Evolutionary conservation across 352 stramenopile genomes (phyloP).

Genomic region (Phytophthora pinifolia): DNA sequence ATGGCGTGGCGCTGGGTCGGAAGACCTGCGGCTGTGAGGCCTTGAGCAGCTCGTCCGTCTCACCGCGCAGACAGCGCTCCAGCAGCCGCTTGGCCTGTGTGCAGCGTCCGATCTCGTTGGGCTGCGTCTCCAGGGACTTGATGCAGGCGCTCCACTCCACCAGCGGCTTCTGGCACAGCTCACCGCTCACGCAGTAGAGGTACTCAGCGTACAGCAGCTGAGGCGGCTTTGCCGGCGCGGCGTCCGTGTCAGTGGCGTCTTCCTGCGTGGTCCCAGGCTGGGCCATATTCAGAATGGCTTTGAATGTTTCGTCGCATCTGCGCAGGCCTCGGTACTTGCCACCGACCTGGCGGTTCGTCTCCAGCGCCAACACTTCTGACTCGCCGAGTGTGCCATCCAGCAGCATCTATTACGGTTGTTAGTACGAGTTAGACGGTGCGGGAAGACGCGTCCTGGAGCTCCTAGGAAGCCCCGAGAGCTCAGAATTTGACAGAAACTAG

Average conservation of each 20-base stretch:
- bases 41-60: constrained; percentile 65
- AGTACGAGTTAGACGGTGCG: constrained; percentile 6
- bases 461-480: background rate
- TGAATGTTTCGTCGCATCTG: constrained; percentile 53
- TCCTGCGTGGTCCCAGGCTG: background rate
- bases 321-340: constrained; percentile 51
- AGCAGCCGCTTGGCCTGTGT: constrained; percentile 55
- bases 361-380: constrained; percentile 42
- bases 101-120: constrained; percentile 50
- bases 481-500: constrained; percentile 4
- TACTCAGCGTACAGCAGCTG: constrained; percentile 67
- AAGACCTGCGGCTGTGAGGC: constrained; percentile 66
- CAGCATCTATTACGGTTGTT: constrained; percentile 35
- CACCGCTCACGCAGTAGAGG: constrained; percentile 52
- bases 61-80: constrained; percentile 71
- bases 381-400: constrained; percentile 41
- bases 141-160: constrained; percentile 57
- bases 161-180: constrained; percentile 53
- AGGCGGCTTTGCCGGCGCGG: constrained; percentile 27
- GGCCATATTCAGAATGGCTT: constrained; percentile 44
- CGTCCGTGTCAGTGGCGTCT: constrained; percentile 4
- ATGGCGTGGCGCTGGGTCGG: constrained; percentile 31
- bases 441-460: constrained; percentile 1
- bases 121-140: constrained; percentile 36
- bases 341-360: constrained; percentile 36